These are phyloP conservation scores for Beauveria asiatica DNA, from an alignment of 2,329 filamentous ascomycete species.

Conservation along the genomic window DNA sequence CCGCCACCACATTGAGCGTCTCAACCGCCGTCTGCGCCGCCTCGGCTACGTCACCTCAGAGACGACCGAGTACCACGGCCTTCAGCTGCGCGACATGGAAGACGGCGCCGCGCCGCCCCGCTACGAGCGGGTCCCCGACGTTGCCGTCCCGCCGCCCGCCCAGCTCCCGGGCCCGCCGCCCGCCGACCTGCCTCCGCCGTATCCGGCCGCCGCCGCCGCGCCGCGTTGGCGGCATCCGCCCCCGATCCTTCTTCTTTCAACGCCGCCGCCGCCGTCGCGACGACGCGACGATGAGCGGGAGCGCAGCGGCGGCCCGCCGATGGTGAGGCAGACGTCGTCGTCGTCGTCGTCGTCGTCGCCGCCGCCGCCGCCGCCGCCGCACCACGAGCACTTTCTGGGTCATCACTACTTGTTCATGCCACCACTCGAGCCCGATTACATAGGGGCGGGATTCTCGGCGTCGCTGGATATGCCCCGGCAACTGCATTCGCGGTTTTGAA, in stretches of 20 bases:
- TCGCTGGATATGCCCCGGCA: conserved; percentile 2
- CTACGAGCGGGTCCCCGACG: not conserved
- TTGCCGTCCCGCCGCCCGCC: not conserved
- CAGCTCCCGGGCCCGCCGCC: not conserved
- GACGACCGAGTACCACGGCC: not conserved
- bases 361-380: too few species aligned
- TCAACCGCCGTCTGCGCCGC: conserved; percentile 4
- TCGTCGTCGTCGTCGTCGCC: too few species aligned
- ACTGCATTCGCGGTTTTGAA: not conserved
- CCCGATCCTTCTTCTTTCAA: too few species aligned
- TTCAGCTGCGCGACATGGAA: conserved; percentile 3
- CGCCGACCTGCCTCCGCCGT: conserved; percentile 3
- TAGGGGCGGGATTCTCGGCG: not conserved
- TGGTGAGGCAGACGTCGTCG: not conserved
- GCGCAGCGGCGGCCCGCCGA: not conserved
- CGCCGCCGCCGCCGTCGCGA: too few species aligned
- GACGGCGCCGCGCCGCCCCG: not conserved
- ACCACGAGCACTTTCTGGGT: not conserved
- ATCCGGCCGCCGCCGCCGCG: not conserved
- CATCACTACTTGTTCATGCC: conserved; percentile 3
- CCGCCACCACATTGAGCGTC: not conserved
- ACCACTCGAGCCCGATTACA: not conserved
- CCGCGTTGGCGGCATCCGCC: too few species aligned
- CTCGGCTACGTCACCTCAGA: not conserved
- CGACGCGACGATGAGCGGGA: not conserved